Evolutionary conservation across 2,329 filamentous ascomycete genomes (phyloP), one percentile per base, ranked within the genome.

Genomic region (Cordyceps tenuipes): DNA sequence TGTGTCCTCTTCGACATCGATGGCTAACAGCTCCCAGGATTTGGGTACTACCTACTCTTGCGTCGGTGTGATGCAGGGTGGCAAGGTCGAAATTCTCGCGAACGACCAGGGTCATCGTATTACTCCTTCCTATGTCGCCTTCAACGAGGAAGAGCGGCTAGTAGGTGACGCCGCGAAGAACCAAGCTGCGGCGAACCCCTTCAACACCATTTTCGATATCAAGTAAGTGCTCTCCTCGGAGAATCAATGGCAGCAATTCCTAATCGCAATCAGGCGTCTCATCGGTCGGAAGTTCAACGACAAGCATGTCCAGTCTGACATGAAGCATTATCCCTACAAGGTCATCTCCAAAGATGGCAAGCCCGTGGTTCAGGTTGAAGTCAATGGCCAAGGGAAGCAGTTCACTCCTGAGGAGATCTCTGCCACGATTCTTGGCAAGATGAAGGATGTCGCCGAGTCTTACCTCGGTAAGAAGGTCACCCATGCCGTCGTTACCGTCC

Each of bases 301-400:
- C 74, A 89, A 88, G 80, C 90, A 95, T 65, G 87, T 97, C 66
- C 92, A 97, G 80, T 83, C 81, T 73, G 94, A 99, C 73, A 84
- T 94, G 73, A 97, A 99, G 89, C 90, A 97, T 82, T 97, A 96
- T 84, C 93, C 94, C 71, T 99, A 93, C 88, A 91, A 90, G 80
- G 89, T 99, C 63, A 73, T 91, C 71, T 83, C 89, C 82, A 92
- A 94, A 82, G 85, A 89, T 76, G 91, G 87, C 74, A 96, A 97
- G 82, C 94, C 94, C 65, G 79, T 86, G 66, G 86, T 99, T 72
- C 82, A 88, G 73, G 89, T 93, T 68, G 76, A 88, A 61, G 85
- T 90, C 66, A 73, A 78, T 72, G 83, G 85, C 61, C 68, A 79
- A 64, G 75, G 83, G 68, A 91, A 88, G 80, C 82, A 79, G 65